These are phyloP conservation scores for Penicillium taxi DNA, from an alignment of 495 filamentous ascomycete genomes.

Conservation along the genomic window DNA sequence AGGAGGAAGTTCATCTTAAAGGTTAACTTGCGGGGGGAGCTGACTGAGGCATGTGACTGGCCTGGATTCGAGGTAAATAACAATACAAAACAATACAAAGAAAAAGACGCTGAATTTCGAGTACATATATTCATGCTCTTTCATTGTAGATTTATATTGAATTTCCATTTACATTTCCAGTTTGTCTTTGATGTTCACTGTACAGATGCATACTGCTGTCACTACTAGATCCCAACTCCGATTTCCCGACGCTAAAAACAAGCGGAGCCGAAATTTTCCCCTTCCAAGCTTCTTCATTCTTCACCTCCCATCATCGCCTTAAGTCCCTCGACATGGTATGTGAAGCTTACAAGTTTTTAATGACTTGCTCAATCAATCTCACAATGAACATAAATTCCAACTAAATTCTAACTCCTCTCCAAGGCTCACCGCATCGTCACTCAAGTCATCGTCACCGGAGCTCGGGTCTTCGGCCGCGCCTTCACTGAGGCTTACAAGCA, in stretches of 20 bases:
- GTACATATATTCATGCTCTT: too few species aligned
- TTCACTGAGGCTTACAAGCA: constrained; percentile 88
- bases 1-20: constrained; percentile 9
- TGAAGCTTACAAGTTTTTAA: not conserved
- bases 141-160: too few species aligned
- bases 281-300: constrained; percentile 23
- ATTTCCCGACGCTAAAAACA: constrained; percentile 22
- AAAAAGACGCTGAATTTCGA: not conserved
- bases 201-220: constrained; percentile 7
- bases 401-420: not conserved
- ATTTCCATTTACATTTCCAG: too few species aligned
- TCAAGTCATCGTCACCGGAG: constrained; percentile 83
- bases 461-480: constrained; percentile 85
- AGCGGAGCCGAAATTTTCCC: constrained; percentile 35
- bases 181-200: too few species aligned
- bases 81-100: not conserved
- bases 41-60: constrained; percentile 23
- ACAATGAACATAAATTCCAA: constrained; percentile 3
- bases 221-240: too few species aligned
- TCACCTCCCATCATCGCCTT: constrained; percentile 22
- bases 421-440: constrained; percentile 93
- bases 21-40: constrained; percentile 22
- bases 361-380: not conserved
- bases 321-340: constrained; percentile 25
- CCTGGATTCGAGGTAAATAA: constrained; percentile 3